These are phyloP conservation scores for Coemansia guatemalensis DNA, from an alignment of 192 early-diverging fungal genomes.

Conservation along the genomic window DNA sequence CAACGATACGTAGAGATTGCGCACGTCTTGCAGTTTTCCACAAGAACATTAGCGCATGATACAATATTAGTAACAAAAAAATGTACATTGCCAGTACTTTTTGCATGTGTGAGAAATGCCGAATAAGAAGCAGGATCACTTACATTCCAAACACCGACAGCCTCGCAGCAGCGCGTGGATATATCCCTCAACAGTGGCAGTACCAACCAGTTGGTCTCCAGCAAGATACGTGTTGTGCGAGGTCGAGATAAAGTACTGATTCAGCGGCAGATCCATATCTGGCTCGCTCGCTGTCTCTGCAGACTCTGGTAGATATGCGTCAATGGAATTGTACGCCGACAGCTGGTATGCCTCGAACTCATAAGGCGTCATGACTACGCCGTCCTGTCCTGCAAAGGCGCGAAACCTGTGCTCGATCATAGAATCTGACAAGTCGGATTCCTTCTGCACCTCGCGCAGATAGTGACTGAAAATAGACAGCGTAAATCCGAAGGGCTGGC, in stretches of 20 bases:
- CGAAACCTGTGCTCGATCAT: slow-evolving; percentile 28
- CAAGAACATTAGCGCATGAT: too few species aligned
- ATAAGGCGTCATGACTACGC: slow-evolving; percentile 34
- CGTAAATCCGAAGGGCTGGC: slow-evolving; percentile 28
- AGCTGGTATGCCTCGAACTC: slow-evolving; percentile 48
- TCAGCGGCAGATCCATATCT: slow-evolving; percentile 60
- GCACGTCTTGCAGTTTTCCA: too few species aligned
- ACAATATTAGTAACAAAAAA: slow-evolving; percentile 11
- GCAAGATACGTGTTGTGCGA: slow-evolving; percentile 93
- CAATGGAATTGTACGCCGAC: slow-evolving; percentile 37
- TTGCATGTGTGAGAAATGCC: not conserved
- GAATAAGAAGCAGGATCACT: slow-evolving; percentile 4
- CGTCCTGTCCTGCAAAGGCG: slow-evolving; percentile 25
- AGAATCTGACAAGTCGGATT: slow-evolving; percentile 13
- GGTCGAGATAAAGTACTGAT: slow-evolving; percentile 80
- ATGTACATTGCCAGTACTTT: too few species aligned
- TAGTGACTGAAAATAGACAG: slow-evolving; percentile 40
- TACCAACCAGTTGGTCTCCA: slow-evolving; percentile 78
- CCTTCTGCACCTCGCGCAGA: slow-evolving; percentile 47
- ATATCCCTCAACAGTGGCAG: slow-evolving; percentile 83
- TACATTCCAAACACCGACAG: slow-evolving; percentile 83
- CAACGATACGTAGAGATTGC: too few species aligned
- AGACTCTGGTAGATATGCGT: not conserved
- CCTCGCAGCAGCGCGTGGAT: slow-evolving; percentile 82
- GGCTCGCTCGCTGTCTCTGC: not conserved